Evolutionary conservation across 495 filamentous ascomycete genomes (phyloP), one percentile per base, ranked within the genome.

Genomic region (Hypoxylon intermedium): DNA sequence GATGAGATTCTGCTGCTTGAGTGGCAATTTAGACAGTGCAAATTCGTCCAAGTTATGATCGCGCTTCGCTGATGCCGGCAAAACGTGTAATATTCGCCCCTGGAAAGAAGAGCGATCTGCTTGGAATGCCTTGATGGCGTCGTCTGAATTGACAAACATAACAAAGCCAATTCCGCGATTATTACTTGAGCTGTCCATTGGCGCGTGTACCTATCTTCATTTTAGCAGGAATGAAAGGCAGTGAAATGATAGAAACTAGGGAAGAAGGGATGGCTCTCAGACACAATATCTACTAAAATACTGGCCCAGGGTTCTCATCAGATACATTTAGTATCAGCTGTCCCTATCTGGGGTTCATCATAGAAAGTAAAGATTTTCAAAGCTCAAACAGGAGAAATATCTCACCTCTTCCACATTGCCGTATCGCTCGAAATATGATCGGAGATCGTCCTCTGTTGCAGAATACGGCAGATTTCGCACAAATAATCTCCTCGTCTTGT

Each of bases 261-360:
- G 52, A 60, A 45, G 42, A 58, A 67, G 60, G 68, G 65, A 60
- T 69, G 54, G 70, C 58, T 74, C 65, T 78, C 73, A 77, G 79
- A 77, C 69, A 75, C 76, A 67, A 76, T 77, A 85, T 83, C 82
- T 85, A 85, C 81, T 83, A 85, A 84, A 84, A 85, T 83, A 79
- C 73, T 77, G 75, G 79, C 76, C 80, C 81, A 80, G 77, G 60
- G 60, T 76, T 82, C 77, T 74, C 82, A 81, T 83, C 82, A 83
- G 55, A 78, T 79, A 76, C 79, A 52, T 50, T 69, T 59, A 58
- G 85, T 87, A 94, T 97, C 86, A 89, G 92, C 83, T 98, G 93
- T 97, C 94, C 94, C 94, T 98, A 98, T 97, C 93, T 88, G 88
- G 84, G 84, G 75, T 87, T 97, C 93, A 97, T 97, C 93, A 93